Evolutionary conservation across 2,329 filamentous ascomycete genomes (phyloP), one percentile per base, ranked within the genome.

Genomic region (Fusarium phyllophilum): DNA sequence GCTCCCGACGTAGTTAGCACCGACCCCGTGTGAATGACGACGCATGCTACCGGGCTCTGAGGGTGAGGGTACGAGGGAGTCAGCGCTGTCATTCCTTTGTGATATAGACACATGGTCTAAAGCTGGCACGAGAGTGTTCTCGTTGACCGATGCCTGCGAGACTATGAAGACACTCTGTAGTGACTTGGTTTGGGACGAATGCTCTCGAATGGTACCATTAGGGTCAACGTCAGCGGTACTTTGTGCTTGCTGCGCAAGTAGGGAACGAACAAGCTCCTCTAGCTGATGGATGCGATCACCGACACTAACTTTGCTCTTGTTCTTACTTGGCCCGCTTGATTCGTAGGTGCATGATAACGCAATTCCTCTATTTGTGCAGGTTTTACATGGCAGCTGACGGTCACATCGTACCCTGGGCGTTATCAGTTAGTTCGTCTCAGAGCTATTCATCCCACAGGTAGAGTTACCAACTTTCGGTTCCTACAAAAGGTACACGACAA

Each of bases 21-120:
- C 5, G 6, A 41, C 11, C 6, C 36, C 36, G 2, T 14, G 14
- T 6, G 33, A 13, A 0, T n/a, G 22, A 0, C 8, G 26, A 31
- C 52, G 52, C 52, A 55, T 24, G 2, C 52, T 55, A 0, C 52
- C 52, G 0, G 52, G 26, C 11, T 55, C 26, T 18, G 52, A 31
- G 7, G 51, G 24, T 17, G 24, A 17, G 2, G 11, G 39, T n/a
- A 8, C 18, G 0, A 33, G 26, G 10, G 36, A 20, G 3, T 18
- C 14, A 29, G 20, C 2, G 13, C 4, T 4, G 7, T 4, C 10
- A 2, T 22, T 31, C 6, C 14, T 18, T 9, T 26, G 48, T 2
- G 2, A 51, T 24, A 24, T 24, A 18, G 22, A 8, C 22, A 20
- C 11, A 51, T 14, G 5, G 2, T 8, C 3, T 20, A 10, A 1